Evolutionary conservation across 495 filamentous ascomycete species (phyloP), one percentile per base, ranked within the genome.

Genomic region (Penicillium desertorum): DNA sequence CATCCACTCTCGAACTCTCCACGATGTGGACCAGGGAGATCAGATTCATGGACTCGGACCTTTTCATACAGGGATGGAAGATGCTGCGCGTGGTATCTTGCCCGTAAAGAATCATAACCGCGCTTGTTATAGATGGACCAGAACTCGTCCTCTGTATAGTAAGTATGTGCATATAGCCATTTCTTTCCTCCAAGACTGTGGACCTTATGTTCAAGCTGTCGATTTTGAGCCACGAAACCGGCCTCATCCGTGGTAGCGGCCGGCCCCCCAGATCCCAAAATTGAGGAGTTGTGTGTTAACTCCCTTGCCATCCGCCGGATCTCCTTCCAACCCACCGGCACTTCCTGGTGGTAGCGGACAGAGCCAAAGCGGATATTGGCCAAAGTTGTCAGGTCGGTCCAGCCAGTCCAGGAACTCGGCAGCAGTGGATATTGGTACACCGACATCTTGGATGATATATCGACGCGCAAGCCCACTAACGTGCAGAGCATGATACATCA

Each of bases 141-240:
- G 68, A 86, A 85, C 51, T 83, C 80, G 0, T 75, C 59, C 58
- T 84, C 76, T 6, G 66, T 68, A 51, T 81, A 82, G 64, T 81
- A 85, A 1, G 79, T 75, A 44, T 81, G 77, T 29, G 83, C 80
- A 63, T 84, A 85, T 6, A 85, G 70, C 77, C 80, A 83, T 58
- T 83, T 84, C 71, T 79, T 79, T 8, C 90, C 89, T 16, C 85
- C 83, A 3, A 92, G 76, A 53, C 82, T 81, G 12, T 71, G 74
- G 9, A 92, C 76, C 52, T 84, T 84, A 1, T 65, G 60, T 68
- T 93, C 90, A 8, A 93, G 69, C 16, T 78, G 78, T 4, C 83
- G 78, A 70, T 92, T 91, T 53, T 78, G 79, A 0, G 61, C 56
- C 7, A 89, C 60, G 50, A 83, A 86, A 0, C 58, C 65, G 5